Conservation (phyloP, 2,329 filamentous ascomycete species). For the Ceratocystis alfenasii region DNA sequence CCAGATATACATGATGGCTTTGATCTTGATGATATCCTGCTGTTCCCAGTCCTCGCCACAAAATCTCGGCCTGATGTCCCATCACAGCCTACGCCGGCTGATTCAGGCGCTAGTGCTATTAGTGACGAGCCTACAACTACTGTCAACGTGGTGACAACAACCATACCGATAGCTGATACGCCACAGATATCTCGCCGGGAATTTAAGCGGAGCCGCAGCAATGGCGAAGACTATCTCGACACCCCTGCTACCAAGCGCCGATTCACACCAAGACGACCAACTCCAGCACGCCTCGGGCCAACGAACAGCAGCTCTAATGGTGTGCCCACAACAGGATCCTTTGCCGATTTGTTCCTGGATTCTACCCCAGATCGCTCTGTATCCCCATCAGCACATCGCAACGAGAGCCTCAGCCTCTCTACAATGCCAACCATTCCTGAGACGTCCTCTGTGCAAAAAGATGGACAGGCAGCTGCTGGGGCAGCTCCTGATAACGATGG, state of each 20-base stretch:
- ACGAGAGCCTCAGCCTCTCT: background rate
- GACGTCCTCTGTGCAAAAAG: slow-evolving; percentile 3
- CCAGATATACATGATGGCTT: slow-evolving; percentile 5
- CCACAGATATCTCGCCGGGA: slow-evolving; percentile 11
- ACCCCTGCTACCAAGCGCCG: slow-evolving; percentile 12
- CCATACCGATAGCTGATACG: slow-evolving; percentile 18
- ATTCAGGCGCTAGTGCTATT: slow-evolving; percentile 15
- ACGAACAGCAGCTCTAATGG: background rate
- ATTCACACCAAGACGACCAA: background rate
- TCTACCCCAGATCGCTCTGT: slow-evolving; percentile 14
- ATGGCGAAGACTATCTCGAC: slow-evolving; percentile 6
- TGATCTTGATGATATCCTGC: slow-evolving; percentile 1
- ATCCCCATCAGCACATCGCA: slow-evolving; percentile 3
- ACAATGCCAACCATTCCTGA: slow-evolving; percentile 11
- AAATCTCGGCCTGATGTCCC: background rate
- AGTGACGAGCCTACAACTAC: slow-evolving; percentile 16
- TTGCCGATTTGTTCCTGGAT: slow-evolving; percentile 14
- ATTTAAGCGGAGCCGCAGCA: background rate
- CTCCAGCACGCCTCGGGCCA: slow-evolving; percentile 10
- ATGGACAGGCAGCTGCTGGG: background rate
- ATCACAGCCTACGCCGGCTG: slow-evolving; percentile 8
- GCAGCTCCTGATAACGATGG: slow-evolving; percentile 28
- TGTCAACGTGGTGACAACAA: slow-evolving; percentile 16
- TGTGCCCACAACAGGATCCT: background rate
- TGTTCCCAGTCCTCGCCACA: background rate